Evolutionary conservation across 148 eudicot genomes (phyloP).

Genomic region (Rhododendron kiyosumense): DNA sequence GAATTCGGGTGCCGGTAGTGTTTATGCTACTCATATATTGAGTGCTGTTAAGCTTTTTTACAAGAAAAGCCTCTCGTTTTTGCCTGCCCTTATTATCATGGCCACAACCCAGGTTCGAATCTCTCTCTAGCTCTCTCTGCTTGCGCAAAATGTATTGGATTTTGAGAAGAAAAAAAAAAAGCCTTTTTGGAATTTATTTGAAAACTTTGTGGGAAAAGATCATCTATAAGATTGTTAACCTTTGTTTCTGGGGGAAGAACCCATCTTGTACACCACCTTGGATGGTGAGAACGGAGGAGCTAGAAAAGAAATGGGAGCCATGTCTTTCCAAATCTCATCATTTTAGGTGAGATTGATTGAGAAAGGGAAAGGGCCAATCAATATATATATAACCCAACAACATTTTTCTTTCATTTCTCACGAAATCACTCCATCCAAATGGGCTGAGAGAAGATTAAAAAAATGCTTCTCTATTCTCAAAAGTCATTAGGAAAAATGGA

Average conservation of each 20-base stretch:
- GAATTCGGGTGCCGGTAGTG: conserved; percentile 65
- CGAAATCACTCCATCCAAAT: too few species aligned
- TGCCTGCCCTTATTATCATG: conserved; percentile 74
- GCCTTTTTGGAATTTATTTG: neutral
- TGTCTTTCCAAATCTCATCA: too few species aligned
- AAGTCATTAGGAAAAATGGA: neutral
- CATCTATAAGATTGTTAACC: neutral
- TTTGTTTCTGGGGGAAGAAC: neutral
- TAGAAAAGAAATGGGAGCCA: too few species aligned
- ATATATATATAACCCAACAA: too few species aligned
- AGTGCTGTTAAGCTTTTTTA: conserved; percentile 64
- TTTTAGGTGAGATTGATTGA: too few species aligned
- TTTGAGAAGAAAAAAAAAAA: neutral
- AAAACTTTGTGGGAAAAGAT: neutral
- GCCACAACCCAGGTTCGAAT: conserved; percentile 64
- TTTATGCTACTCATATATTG: conserved; percentile 70
- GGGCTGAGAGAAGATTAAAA: neutral
- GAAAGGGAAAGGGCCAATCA: too few species aligned
- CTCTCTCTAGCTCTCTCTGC: neutral
- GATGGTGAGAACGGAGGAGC: too few species aligned
- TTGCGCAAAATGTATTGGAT: neutral
- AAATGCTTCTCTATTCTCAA: neutral
- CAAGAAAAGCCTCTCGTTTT: conserved; percentile 46
- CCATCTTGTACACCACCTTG: neutral
- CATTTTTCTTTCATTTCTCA: too few species aligned